phyloP scores from a whole-genome alignment of 2,329 filamentous ascomycete species.

The Talaromyces islandicus region DNA sequence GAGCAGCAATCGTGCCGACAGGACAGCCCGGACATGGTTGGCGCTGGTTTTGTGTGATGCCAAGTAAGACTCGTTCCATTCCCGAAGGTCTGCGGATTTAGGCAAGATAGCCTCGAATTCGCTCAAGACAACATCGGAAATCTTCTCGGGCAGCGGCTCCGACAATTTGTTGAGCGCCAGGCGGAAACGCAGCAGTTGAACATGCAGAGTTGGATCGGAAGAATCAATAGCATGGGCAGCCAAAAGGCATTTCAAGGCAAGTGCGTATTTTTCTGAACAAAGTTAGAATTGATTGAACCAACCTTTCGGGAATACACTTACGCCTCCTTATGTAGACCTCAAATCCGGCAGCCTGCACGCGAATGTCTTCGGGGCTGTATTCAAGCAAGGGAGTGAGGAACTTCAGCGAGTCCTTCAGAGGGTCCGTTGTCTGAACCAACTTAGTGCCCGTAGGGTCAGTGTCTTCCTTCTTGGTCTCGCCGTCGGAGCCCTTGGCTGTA shows the following conservation, averaged over 20 bases:
- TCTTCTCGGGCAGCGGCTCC: constrained; percentile 58
- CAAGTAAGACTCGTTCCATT: constrained; percentile 63
- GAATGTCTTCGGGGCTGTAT: constrained; percentile 71
- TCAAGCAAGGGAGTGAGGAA: constrained; percentile 78
- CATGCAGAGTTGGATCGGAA: constrained; percentile 65
- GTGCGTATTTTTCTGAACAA: constrained; percentile 69
- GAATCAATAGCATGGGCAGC: constrained; percentile 65
- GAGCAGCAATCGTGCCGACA: constrained; percentile 55
- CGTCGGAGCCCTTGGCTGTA: constrained; percentile 43
- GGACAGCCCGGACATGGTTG: constrained; percentile 57
- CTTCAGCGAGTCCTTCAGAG: constrained; percentile 79
- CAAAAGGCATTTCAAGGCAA: constrained; percentile 79
- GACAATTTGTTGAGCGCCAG: constrained; percentile 53
- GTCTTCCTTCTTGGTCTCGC: constrained; percentile 76
- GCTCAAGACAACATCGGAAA: constrained; percentile 62
- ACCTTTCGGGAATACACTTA: constrained; percentile 44
- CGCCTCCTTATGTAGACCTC: constrained; percentile 81
- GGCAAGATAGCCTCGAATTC: constrained; percentile 59
- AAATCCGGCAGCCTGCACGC: constrained; percentile 79
- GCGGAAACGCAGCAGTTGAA: constrained; percentile 66
- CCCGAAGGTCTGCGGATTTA: constrained; percentile 51
- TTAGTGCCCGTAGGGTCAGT: constrained; percentile 78
- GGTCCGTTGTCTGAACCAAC: constrained; percentile 73
- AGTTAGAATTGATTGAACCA: constrained; percentile 17
- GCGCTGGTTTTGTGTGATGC: constrained; percentile 57